A percentile compares a stretch with the other conserved stretches of the same genome.
Conservation (phyloP, 1,139 yeast genomes). For the Tardiomyces depauwii region DNA sequence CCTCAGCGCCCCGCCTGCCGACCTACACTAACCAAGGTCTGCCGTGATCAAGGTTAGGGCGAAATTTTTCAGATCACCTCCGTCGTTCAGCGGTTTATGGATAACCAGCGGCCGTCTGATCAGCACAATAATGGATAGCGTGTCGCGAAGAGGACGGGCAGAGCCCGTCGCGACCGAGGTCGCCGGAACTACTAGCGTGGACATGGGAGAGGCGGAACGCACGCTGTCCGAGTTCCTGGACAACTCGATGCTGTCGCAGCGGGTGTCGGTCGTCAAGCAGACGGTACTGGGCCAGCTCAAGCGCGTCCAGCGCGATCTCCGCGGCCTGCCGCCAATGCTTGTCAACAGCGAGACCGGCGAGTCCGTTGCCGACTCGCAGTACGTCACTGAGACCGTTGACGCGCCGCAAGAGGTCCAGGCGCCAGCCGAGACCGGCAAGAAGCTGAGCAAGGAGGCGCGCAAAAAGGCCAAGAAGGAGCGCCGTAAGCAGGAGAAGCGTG, state of each 20-base stretch:
- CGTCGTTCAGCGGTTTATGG: too few species aligned
- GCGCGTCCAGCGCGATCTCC: conserved; percentile 57
- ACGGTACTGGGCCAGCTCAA: conserved; percentile 45
- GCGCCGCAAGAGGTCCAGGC: conserved; percentile 11
- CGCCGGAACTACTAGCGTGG: not conserved
- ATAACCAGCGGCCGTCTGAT: too few species aligned
- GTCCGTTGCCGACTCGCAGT: conserved; percentile 9
- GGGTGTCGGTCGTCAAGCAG: conserved; percentile 19
- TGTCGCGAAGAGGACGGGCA: not conserved
- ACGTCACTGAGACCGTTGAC: conserved; percentile 6
- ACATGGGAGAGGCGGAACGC: conserved; percentile 31
- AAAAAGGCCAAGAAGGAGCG: conserved; percentile 33
- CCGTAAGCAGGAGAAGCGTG: conserved; percentile 23
- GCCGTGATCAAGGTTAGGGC: too few species aligned
- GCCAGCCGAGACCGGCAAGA: conserved; percentile 6
- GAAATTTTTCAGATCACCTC: too few species aligned
- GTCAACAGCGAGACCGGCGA: conserved; percentile 19
- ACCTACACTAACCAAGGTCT: too few species aligned
- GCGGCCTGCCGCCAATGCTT: conserved; percentile 59
- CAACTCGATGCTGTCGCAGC: conserved; percentile 35
- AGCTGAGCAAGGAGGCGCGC: conserved; percentile 22
- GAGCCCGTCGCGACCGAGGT: not conserved
- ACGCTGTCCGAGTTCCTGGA: conserved; percentile 35
- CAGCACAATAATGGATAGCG: not conserved
- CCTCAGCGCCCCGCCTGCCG: too few species aligned